Base-by-base conservation (phyloP, 495 filamentous ascomycete species). In the Aspergillus egyptiacus region DNA sequence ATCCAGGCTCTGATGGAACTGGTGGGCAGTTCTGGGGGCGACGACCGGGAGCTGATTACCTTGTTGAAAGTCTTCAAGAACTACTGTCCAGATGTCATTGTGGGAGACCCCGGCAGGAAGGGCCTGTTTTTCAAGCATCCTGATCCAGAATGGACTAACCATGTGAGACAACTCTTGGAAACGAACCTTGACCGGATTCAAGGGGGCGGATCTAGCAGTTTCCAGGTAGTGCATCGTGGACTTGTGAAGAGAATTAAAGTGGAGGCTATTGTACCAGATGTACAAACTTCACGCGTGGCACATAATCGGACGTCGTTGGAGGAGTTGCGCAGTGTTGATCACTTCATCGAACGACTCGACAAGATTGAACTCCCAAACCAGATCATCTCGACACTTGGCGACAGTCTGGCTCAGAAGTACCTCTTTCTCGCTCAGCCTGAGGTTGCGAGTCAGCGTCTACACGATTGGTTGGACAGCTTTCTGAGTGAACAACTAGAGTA, bases 1-100 rank as follows among this genome's bases (percentile, higher is more conserved):
- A 90, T 95, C 25, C 89, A 95, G 54, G 69, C 80, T 35, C 69
- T 96, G 72, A 91, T 74, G 71, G 87, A 80, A 34, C 35, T 71
- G 23, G 58, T 72, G 19, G 64, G 57, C 41, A 57, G 52, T 54
- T 53, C 65, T 5, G 64, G 65, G 39, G 68, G 70, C 1, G 82
- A 84, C 50, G 90, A 95, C 46, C 86, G 83, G 38, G 80, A 82
- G 36, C 67, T 95, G 31, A 71, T 83, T 20, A 84, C 83, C n/a
- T 73, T 96, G n/a, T 72, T 95, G 20, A 78, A 81, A 47, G 75
- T 90, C 6, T 95, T 84, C 68, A 93, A 93, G 57, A 87, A 89
- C 60, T 93, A 91, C 59, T 93, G 89, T 58, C 89, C 90, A 5
- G 88, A 94, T 64, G 84, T 94, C 39, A 85, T 94, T 49, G 68